Base-by-base conservation (phyloP, 345 rosid genomes). In the Bretschneidera sinensis region DNA sequence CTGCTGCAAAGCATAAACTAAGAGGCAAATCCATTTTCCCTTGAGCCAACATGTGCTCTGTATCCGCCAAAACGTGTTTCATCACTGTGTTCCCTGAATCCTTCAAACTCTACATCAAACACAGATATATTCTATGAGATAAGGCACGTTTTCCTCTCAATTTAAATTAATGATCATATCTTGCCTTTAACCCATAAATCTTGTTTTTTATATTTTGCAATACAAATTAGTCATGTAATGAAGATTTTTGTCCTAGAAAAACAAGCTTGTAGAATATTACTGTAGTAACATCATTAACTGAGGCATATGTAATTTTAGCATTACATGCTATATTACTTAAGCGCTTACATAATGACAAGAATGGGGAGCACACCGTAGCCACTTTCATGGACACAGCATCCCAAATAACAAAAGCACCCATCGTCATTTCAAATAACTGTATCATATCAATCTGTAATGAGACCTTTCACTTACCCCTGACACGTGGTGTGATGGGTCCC, bases 21-120 rank as follows among this genome's bases (percentile, higher is more conserved):
- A 92, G 91, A 76, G 97, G 96, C 71, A 89, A 59, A 56, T 82
- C 91, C 91, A 80, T 79, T 74, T 85, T 78, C 19, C 96, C 97
- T 28, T 72, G 80, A 74, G 91, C 84, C 65, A 92, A 67, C 85
- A 87, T 81, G 61, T 71, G 87, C 71, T 89, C 94, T 4, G 84
- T 84, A 24, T 87, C 91, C 45, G 64, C 55, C 61, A 87, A 76
- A 43, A 92, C 64, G 64, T 73, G 76, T 67, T 77, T 70, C 86
- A 81, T 85, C 59, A 68, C 43, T 5, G 96, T 89, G 77, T 85
- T 77, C 51, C 60, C 72, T 19, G 65, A 51, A 8, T 84, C 96
- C 69, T 84, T 84, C 76, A 89, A 57, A 76, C 82, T 89, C 98
- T 92, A 83, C 77, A 77, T 43, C 45, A 62, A 62, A 28, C 54